Percentiles rank a stretch among this genome's conserved stretches.
Evolutionary conservation across 2,329 filamentous ascomycete species (phyloP).

Genomic region (Colletotrichum navitas): DNA sequence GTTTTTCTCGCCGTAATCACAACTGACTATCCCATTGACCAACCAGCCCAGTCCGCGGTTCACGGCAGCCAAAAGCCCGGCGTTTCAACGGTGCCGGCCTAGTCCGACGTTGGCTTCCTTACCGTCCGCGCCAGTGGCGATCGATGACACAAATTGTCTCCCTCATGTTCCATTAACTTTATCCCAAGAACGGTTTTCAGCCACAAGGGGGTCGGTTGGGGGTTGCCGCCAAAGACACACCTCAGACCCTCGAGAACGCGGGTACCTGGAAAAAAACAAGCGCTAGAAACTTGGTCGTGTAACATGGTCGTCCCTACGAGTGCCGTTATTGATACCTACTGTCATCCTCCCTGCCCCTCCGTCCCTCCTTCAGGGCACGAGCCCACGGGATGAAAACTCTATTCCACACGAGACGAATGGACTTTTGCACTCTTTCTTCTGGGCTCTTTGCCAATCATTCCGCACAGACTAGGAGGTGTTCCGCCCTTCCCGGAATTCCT

Average conservation of each 20-base stretch:
- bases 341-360: neutral
- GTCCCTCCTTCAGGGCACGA: neutral
- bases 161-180: conserved; percentile 1
- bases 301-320: neutral
- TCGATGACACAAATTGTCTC: conserved; percentile 36
- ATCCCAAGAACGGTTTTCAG: conserved; percentile 31
- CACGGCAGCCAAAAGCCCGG: conserved; percentile 35
- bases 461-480: neutral
- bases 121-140: conserved; percentile 38
- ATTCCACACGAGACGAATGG: neutral
- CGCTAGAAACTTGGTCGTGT: conserved; percentile 10
- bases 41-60: conserved; percentile 27
- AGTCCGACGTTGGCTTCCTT: conserved; percentile 39
- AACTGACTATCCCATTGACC: neutral
- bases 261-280: conserved; percentile 39
- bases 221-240: conserved; percentile 34
- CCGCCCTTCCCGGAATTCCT: neutral
- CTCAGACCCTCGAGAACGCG: conserved; percentile 30
- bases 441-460: neutral
- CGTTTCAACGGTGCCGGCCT: conserved; percentile 30
- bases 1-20: neutral
- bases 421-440: conserved; percentile 3
- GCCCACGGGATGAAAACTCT: neutral
- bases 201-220: neutral
- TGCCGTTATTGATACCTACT: neutral